These are phyloP conservation scores for Solanum medicagineum DNA, from an alignment of 257 asterid species.

Conservation along the genomic window DNA sequence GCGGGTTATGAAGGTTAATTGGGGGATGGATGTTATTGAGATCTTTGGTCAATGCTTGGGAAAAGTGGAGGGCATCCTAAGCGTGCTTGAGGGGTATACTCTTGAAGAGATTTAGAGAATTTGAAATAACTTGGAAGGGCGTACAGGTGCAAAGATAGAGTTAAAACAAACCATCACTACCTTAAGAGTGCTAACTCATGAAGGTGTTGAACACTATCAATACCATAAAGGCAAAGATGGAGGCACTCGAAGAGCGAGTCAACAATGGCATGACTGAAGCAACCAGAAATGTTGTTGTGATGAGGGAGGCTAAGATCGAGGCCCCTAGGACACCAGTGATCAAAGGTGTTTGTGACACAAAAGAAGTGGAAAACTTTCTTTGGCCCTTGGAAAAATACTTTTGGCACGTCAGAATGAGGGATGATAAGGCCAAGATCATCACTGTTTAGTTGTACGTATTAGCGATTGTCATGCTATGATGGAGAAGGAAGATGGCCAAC, in stretches of 20 bases:
- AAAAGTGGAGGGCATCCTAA: neutral
- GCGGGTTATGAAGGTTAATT: neutral
- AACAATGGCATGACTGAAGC: neutral
- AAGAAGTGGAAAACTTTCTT: neutral
- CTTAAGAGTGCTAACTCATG: neutral
- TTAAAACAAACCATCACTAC: neutral
- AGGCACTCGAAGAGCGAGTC: neutral
- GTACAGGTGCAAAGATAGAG: neutral
- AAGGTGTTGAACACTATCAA: neutral
- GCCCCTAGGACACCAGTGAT: neutral
- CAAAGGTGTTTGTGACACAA: neutral
- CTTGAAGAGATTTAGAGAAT: neutral
- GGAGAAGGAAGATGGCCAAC: neutral
- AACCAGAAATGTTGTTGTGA: neutral
- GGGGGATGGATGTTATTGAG: neutral
- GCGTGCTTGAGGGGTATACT: neutral
- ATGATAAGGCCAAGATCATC: neutral
- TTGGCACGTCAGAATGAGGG: neutral
- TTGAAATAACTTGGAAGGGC: neutral
- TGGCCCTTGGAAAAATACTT: neutral
- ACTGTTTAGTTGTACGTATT: neutral
- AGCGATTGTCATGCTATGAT: neutral
- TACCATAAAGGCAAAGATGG: neutral
- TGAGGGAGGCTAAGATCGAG: neutral
- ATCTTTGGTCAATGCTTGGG: neutral